Base-by-base conservation (phyloP, 768 basidiomycete species). In the Rhodotorula sphaerocarpa region DNA sequence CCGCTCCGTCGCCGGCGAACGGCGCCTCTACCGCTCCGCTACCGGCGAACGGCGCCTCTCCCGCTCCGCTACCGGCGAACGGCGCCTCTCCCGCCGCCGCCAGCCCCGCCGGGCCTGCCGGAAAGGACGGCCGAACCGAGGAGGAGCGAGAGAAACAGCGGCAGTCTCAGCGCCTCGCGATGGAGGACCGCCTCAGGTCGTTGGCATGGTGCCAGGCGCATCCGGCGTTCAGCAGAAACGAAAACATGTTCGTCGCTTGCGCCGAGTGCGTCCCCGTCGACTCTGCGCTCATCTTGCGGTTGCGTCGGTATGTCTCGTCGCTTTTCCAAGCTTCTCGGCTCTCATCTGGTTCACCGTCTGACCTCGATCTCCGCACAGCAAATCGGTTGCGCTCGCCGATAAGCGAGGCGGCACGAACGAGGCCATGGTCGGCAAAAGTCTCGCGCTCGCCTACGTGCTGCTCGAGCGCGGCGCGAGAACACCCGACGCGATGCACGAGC, bases 401-500 rank as follows among this genome's bases (percentile, higher is more conserved):
- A n/a, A n/a, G n/a, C n/a, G n/a, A n/a, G 27, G 33, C 3, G 3
- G 34, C 10, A n/a, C 5, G 18, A 21, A 42, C 33, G 46, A 7
- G 18, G 3, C 16, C 6, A 25, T 48, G 16, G 20, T 23, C 5
- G 65, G 60, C 14, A 56, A 61, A 28, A 53, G 56, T 2, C 31
- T 50, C 44, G 60, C 65, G 1, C 59, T 66, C 28, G 65, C 56
- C 9, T 45, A 61, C 25, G 28, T 54, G 18, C 52, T 66, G 7
- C 47, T 61, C 41, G 27, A 46, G n/a, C 15, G 57, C 30, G 55
- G 59, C 15, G 59, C 65, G 1, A 34, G 27, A 7, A 61, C 51
- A 23, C 65, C 65, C 15, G 25, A 44, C 25, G 16, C 47, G 18
- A 43, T 66, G 39, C 12, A 3, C 18, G 51, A 53, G 11, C 51